Evolutionary conservation across 805 yeast genomes (phyloP).

Genomic region (Schwanniomyces polymorphus): DNA sequence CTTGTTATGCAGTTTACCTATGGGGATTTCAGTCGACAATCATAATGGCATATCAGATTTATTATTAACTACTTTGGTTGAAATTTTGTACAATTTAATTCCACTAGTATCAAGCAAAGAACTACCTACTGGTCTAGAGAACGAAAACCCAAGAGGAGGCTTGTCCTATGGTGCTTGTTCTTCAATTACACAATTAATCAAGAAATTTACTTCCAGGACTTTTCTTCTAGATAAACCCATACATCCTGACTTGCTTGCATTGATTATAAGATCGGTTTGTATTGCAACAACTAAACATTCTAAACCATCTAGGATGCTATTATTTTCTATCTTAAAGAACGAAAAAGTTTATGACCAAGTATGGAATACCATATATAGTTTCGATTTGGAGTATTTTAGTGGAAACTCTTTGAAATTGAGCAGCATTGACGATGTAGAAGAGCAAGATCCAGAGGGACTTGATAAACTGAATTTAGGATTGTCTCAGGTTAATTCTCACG

Average conservation of each 20-base stretch:
- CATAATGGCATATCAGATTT: conserved; percentile 28
- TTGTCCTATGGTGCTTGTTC: conserved; percentile 53
- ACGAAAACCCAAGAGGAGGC: conserved; percentile 38
- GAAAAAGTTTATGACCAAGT: conserved; percentile 37
- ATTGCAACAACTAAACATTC: conserved; percentile 53
- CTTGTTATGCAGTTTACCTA: conserved; percentile 22
- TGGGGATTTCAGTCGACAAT: conserved; percentile 11
- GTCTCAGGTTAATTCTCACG: conserved; percentile 5
- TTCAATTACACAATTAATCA: conserved; percentile 43
- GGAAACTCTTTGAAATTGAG: conserved; percentile 17
- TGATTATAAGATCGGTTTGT: conserved; percentile 56
- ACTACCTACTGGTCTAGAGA: conserved; percentile 18
- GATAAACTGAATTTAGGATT: neutral
- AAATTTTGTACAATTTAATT: conserved; percentile 61
- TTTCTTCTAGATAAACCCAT: conserved; percentile 38
- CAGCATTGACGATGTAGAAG: conserved; percentile 12
- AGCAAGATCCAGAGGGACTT: conserved; percentile 3
- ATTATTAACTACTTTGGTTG: conserved; percentile 49
- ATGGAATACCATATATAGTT: conserved; percentile 29
- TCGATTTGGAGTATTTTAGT: conserved; percentile 21
- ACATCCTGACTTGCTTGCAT: conserved; percentile 58
- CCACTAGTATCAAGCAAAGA: conserved; percentile 36
- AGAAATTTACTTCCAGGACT: conserved; percentile 32
- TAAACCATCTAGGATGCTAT: conserved; percentile 51
- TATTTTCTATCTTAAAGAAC: conserved; percentile 49